phyloP scores from a whole-genome alignment of 768 basidiomycete species.

The Jaapia argillacea region DNA sequence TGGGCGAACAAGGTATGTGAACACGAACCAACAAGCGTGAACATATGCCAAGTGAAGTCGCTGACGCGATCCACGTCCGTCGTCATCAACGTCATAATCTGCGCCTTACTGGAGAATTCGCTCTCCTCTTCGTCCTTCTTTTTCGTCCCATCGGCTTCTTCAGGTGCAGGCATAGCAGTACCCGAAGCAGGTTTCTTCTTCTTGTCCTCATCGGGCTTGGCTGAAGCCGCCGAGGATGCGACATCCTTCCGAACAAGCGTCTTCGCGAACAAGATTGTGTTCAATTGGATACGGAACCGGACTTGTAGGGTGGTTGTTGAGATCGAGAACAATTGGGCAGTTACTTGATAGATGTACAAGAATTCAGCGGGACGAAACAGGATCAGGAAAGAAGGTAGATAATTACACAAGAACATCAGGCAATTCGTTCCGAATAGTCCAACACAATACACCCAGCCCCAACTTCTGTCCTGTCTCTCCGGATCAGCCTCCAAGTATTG shows the following conservation, averaged over 20 bases:
- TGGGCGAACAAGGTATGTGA: not conserved
- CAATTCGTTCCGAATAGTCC: too few species aligned
- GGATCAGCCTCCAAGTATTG: constrained; percentile 57
- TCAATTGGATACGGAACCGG: constrained; percentile 64
- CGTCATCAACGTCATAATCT: constrained; percentile 95
- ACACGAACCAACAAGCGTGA: constrained; percentile 56
- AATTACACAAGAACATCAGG: too few species aligned
- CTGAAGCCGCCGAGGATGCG: constrained; percentile 37
- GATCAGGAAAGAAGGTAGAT: too few species aligned
- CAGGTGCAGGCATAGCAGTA: not conserved
- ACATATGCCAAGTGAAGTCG: constrained; percentile 76
- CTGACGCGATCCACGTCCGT: constrained; percentile 88
- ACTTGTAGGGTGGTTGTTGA: constrained; percentile 41
- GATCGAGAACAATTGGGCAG: constrained; percentile 38
- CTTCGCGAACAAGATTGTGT: constrained; percentile 79
- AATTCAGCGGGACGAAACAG: too few species aligned
- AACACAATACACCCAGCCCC: constrained; percentile 67
- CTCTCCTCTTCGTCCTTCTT: constrained; percentile 41
- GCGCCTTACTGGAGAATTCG: constrained; percentile 45
- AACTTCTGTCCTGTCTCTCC: constrained; percentile 40
- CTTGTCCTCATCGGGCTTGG: not conserved
- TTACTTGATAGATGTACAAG: constrained; percentile 26
- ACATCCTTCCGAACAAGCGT: constrained; percentile 80
- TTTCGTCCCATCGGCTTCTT: constrained; percentile 33
- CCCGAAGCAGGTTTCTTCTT: not conserved